Evolutionary conservation across 176 grass and related monocot species (phyloP).

Genomic region (Oryza coarctata): DNA sequence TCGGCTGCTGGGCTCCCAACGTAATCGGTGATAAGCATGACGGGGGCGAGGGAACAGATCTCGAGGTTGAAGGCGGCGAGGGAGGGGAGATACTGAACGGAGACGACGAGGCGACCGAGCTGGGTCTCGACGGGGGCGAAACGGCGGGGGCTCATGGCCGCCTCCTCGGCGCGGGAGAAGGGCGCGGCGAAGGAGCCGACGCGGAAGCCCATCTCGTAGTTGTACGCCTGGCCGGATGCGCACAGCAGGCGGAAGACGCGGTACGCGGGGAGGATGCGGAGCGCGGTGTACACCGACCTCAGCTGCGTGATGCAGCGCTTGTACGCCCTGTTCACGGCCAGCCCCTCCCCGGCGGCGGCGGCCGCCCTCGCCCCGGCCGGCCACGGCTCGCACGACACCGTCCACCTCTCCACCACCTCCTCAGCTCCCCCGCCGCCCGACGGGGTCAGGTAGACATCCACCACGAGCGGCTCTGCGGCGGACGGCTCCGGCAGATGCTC

Average conservation of each 20-base stretch:
- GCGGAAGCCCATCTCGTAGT: conserved; percentile 75
- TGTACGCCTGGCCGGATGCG: conserved; percentile 61
- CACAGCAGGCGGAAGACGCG: conserved; percentile 68
- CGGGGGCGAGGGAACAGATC: conserved; percentile 53
- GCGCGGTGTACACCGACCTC: conserved; percentile 64
- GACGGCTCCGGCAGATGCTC: conserved; percentile 47
- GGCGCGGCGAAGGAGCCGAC: conserved; percentile 77
- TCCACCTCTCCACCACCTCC: conserved; percentile 66
- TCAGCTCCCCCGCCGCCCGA: conserved; percentile 30
- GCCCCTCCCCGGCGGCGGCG: conserved; percentile 38
- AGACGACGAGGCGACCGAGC: conserved; percentile 72
- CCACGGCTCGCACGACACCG: conserved; percentile 66
- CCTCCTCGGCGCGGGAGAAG: conserved; percentile 75
- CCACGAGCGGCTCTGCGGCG: conserved; percentile 48
- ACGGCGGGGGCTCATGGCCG: conserved; percentile 46
- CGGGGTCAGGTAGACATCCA: conserved; percentile 59
- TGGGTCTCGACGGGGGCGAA: conserved; percentile 75
- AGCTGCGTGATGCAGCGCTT: conserved; percentile 84
- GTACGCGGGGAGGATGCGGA: conserved; percentile 79
- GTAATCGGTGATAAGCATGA: conserved; percentile 75
- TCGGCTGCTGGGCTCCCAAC: conserved; percentile 78
- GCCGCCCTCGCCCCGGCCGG: conserved; percentile 3
- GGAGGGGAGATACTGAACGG: conserved; percentile 72
- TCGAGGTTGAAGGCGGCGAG: conserved; percentile 72
- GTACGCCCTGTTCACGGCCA: conserved; percentile 67